Percentiles rank a stretch among this genome's conserved stretches.
Conservation (phyloP, 257 asterid genomes). For the Haberlea rhodopensis region DNA sequence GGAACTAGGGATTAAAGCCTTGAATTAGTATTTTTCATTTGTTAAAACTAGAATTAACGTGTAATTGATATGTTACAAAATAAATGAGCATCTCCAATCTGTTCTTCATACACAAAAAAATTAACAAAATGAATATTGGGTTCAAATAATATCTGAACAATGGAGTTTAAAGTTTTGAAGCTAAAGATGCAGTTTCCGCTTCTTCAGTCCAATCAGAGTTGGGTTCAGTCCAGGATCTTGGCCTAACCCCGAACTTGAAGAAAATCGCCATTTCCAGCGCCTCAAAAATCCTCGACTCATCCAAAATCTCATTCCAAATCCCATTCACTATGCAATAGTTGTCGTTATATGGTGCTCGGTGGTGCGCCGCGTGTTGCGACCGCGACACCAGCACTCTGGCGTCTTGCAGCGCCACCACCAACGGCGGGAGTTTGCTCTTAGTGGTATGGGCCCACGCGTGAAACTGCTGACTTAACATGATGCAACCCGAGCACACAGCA, state of each 20-base stretch:
- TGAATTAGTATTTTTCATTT: background rate
- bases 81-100: background rate
- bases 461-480: slow-evolving; percentile 64
- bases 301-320: slow-evolving; percentile 52
- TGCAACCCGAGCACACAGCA: slow-evolving; percentile 57
- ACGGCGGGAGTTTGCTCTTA: slow-evolving; percentile 57
- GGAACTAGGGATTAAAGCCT: background rate
- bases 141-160: too few relatives aligned
- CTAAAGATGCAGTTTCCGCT: background rate
- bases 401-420: slow-evolving; percentile 72
- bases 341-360: too few relatives aligned
- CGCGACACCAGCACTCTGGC: slow-evolving; percentile 64
- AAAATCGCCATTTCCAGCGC: slow-evolving; percentile 43
- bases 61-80: background rate
- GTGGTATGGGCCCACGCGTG: too few relatives aligned
- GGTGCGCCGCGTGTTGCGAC: slow-evolving; percentile 73
- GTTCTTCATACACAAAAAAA: background rate
- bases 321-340: slow-evolving; percentile 92
- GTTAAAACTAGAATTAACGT: too few relatives aligned
- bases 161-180: background rate
- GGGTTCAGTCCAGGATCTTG: slow-evolving; percentile 56
- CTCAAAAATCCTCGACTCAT: slow-evolving; percentile 38
- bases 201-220: slow-evolving; percentile 45
- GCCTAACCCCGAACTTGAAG: slow-evolving; percentile 46
- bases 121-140: too few relatives aligned